phyloP scores from a whole-genome alignment of 495 filamentous ascomycete species.

The Penicillium antarcticum region DNA sequence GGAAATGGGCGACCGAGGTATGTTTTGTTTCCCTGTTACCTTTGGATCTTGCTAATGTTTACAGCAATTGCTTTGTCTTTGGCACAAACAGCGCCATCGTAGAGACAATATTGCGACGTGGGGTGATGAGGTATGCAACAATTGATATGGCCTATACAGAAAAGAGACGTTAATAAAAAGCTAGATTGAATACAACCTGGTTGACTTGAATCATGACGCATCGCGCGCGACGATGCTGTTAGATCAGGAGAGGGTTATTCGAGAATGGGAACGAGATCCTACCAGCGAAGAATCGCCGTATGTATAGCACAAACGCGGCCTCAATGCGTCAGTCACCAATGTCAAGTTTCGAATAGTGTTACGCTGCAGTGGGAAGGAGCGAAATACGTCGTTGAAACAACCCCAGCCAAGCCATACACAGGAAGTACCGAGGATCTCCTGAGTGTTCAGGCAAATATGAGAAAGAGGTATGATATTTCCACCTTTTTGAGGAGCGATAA shows the following conservation, averaged over 20 bases:
- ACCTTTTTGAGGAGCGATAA: background rate
- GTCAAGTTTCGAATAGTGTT: background rate
- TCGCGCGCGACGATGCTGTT: constrained; percentile 2
- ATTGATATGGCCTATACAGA: background rate
- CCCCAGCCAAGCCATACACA: constrained; percentile 6
- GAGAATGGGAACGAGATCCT: background rate
- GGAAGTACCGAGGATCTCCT: background rate
- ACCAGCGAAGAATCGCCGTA: background rate
- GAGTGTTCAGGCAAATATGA: constrained; percentile 1
- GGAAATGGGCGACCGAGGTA: constrained; percentile 1
- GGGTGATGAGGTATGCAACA: background rate
- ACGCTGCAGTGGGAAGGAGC: constrained; percentile 10
- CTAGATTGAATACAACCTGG: constrained; percentile 2
- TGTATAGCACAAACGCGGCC: background rate
- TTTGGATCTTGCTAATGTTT: background rate
- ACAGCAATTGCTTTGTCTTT: constrained; percentile 1
- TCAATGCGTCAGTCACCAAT: background rate
- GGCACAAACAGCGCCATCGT: background rate
- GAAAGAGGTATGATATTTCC: background rate
- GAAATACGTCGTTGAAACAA: constrained; percentile 10
- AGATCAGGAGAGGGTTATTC: constrained; percentile 2
- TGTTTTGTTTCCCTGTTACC: background rate
- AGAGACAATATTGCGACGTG: background rate
- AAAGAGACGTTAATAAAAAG: background rate
- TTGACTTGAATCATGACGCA: background rate